Base-by-base conservation (phyloP, 768 basidiomycete species). In the Leccinum boreale region DNA sequence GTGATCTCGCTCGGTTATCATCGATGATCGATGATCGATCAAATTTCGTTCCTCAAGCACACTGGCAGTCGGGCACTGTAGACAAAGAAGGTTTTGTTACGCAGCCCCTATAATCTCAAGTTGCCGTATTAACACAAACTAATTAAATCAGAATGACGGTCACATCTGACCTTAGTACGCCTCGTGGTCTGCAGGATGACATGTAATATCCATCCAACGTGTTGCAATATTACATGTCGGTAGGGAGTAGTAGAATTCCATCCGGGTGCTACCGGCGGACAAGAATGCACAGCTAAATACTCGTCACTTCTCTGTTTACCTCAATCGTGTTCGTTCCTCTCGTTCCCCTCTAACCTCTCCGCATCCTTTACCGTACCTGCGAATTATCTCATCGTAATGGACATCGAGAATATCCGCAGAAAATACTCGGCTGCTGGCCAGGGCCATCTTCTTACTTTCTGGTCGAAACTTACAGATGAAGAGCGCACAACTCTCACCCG, bases 381-480 rank as follows among this genome's bases (percentile, higher is more conserved):
- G 17, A n/a, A 36, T 42, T 10, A 42, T 56, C 50, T 48, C 48
- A 55, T 21, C 51, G 14, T 51, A 4, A 86, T 89, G 85, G 73
- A 85, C 61, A 74, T 78, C 72, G 81, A 85, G 69, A 65, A 75
- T 58, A 80, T 85, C 67, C 82, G 78, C 62, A 65, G 80, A 57
- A 83, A 81, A 62, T 98, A 92, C 76, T 78, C 87, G 61, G 78
- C 82, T 50, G 93, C 94, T 50, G 86, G 85, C 57, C 97, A 99
- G 78, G 86, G 74, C 60, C 97, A 98, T 70, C 83, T 98, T 68
- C 83, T 98, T 74, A 79, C 85, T 33, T 97, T 96, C 79, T 97
- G 87, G 87, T 77, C 85, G 56, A 77, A 79, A 36, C 86, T 98
- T 58, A 74, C 83, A 47, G 74, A 84, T 5, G 53, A 77, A 4